Evolutionary conservation across 345 rosid genomes (phyloP).

Genomic region (Nephelium lappaceum): DNA sequence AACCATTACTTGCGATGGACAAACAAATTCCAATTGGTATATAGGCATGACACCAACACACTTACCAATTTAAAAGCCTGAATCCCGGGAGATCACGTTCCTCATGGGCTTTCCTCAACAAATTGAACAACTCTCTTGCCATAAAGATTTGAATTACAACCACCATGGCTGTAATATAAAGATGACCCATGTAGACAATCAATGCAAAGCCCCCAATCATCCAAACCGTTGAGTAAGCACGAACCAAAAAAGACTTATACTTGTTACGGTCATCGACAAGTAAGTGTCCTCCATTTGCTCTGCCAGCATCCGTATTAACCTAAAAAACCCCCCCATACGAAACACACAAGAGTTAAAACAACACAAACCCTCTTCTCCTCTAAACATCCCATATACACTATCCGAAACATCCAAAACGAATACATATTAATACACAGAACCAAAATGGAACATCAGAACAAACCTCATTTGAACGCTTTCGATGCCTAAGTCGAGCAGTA

Average conservation of each 20-base stretch:
- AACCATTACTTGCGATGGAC: background rate
- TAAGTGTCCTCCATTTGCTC: constrained; percentile 60
- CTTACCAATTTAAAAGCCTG: constrained; percentile 85
- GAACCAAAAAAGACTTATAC: constrained; percentile 77
- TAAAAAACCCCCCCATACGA: constrained; percentile 20
- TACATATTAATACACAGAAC: background rate
- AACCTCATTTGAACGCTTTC: constrained; percentile 78
- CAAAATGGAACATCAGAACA: constrained; percentile 10
- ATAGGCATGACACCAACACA: background rate
- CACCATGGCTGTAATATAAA: constrained; percentile 93
- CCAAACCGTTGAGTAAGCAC: constrained; percentile 81
- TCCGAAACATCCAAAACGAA: background rate
- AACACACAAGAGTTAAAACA: background rate
- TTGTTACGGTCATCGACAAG: constrained; percentile 76
- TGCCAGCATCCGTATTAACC: constrained; percentile 59
- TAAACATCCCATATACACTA: background rate
- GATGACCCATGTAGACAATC: constrained; percentile 94
- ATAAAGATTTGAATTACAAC: constrained; percentile 91
- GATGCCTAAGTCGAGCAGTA: constrained; percentile 55
- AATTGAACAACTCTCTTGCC: constrained; percentile 89
- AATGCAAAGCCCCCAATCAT: constrained; percentile 88
- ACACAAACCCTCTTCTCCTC: background rate
- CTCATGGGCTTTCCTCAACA: constrained; percentile 84
- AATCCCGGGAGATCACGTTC: constrained; percentile 85
- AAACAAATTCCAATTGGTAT: background rate